Percentiles rank a stretch among this genome's conserved stretches.
Evolutionary conservation across 805 yeast species (phyloP).

Genomic region (Starmera amethionina): DNA sequence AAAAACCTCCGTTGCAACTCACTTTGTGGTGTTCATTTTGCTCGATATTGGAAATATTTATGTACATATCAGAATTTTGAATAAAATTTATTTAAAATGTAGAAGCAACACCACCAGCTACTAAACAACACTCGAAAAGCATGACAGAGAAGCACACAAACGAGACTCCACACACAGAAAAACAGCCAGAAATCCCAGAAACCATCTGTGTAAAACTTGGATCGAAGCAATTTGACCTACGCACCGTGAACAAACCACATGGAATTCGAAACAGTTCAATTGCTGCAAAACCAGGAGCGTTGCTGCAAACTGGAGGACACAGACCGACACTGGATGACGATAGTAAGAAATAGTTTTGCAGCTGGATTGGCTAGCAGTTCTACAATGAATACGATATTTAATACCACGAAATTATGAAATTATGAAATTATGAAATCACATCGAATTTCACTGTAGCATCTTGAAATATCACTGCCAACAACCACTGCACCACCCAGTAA

Average conservation of each 20-base stretch:
- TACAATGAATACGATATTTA: neutral
- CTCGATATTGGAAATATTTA: neutral
- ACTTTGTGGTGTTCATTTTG: neutral
- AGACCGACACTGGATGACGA: constrained; percentile 1
- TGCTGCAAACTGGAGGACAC: constrained; percentile 1
- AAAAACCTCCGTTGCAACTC: neutral
- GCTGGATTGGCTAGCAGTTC: neutral
- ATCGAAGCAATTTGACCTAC: neutral
- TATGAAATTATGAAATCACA: no score
- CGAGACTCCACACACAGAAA: neutral
- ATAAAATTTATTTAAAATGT: no score
- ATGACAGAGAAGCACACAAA: neutral
- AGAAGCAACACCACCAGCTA: no score
- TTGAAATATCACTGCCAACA: no score
- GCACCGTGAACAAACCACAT: constrained; percentile 4
- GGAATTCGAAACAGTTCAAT: neutral
- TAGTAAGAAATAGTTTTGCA: neutral
- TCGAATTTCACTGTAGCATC: no score
- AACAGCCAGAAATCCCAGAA: neutral
- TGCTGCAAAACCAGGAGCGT: neutral
- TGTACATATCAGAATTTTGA: neutral
- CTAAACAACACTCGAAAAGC: neutral
- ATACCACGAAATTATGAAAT: neutral
- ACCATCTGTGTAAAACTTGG: neutral
- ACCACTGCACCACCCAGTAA: no score